A percentile compares a stretch with the other conserved stretches of the same genome.
These are phyloP conservation scores for Teratosphaeria viscida DNA, from an alignment of 2,329 filamentous ascomycete species.

Conservation along the genomic window DNA sequence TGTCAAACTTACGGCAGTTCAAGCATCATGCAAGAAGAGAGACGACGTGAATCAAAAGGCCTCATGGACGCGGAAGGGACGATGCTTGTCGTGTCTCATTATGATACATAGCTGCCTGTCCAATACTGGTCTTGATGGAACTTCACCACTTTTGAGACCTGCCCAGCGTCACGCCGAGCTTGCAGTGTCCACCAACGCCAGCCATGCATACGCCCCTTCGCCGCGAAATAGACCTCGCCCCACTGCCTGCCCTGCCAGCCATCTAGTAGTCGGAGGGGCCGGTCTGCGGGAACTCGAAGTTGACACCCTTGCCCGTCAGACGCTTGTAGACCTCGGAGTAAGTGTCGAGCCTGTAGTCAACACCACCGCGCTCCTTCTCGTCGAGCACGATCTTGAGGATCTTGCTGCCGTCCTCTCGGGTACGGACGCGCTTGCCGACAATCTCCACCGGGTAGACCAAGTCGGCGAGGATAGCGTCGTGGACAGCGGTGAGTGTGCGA, in stretches of 20 bases:
- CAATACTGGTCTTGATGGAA: background rate
- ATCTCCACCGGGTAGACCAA: conserved; percentile 99
- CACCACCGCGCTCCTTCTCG: conserved; percentile 99
- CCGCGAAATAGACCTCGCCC: background rate
- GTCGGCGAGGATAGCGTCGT: conserved; percentile 95
- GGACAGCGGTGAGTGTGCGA: conserved; percentile 94
- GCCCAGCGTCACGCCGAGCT: background rate
- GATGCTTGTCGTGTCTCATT: background rate
- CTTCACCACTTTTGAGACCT: background rate
- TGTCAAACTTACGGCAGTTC: background rate
- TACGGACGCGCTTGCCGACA: conserved; percentile 96
- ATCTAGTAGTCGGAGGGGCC: conserved; percentile 67
- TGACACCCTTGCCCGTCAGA: conserved; percentile 89
- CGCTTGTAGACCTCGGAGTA: conserved; percentile 99
- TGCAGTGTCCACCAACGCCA: background rate
- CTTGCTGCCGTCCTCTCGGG: conserved; percentile 98
- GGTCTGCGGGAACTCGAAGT: conserved; percentile 96
- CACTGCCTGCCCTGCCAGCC: background rate
- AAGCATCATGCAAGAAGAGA: background rate
- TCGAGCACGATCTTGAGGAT: conserved; percentile 97
- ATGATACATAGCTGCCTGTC: background rate
- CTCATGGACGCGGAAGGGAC: background rate
- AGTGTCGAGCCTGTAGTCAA: conserved; percentile 98
- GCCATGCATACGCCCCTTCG: background rate
- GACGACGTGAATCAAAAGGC: background rate